Percentiles rank a stretch among this genome's conserved stretches.
These are phyloP conservation scores for Apiospora sp. DNA, from an alignment of 2,329 filamentous ascomycete genomes.

Conservation along the genomic window DNA sequence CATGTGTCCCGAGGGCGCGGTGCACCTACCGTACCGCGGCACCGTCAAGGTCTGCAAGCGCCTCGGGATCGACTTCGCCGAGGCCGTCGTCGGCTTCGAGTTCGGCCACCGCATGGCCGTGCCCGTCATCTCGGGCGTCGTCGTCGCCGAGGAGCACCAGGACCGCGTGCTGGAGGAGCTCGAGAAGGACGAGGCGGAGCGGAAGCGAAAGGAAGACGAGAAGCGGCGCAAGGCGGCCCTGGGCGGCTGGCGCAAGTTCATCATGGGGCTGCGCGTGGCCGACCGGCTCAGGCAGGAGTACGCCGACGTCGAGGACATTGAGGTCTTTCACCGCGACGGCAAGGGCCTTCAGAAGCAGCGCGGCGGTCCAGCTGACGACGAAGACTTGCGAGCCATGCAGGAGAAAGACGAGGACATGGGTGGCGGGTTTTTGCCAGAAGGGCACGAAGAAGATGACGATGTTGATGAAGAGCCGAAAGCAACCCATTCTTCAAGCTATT, in stretches of 20 bases:
- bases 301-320: constrained; percentile 65
- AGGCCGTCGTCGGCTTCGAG: constrained; percentile 95
- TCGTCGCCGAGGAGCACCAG: constrained; percentile 83
- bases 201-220: constrained; percentile 79
- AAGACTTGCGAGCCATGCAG: constrained; percentile 32
- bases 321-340: constrained; percentile 60
- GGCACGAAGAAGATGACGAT: constrained; percentile 58
- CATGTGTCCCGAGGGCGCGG: constrained; percentile 84
- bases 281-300: constrained; percentile 81
- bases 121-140: constrained; percentile 88
- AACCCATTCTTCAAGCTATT: constrained; percentile 21
- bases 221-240: constrained; percentile 80
- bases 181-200: constrained; percentile 78
- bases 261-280: constrained; percentile 85
- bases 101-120: constrained; percentile 95
- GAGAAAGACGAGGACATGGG: constrained; percentile 59
- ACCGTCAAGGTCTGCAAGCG: constrained; percentile 83
- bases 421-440: constrained; percentile 68
- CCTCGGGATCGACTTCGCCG: constrained; percentile 86
- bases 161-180: constrained; percentile 80
- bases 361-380: constrained; percentile 32
- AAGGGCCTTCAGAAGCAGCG: constrained; percentile 29
- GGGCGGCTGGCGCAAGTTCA: constrained; percentile 83
- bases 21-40: constrained; percentile 82
- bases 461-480: constrained; percentile 38